A percentile compares a stretch with the other conserved stretches of the same genome.
Conservation (phyloP, 2,329 filamentous ascomycete species). For the Dryadomyces sulphureus region DNA sequence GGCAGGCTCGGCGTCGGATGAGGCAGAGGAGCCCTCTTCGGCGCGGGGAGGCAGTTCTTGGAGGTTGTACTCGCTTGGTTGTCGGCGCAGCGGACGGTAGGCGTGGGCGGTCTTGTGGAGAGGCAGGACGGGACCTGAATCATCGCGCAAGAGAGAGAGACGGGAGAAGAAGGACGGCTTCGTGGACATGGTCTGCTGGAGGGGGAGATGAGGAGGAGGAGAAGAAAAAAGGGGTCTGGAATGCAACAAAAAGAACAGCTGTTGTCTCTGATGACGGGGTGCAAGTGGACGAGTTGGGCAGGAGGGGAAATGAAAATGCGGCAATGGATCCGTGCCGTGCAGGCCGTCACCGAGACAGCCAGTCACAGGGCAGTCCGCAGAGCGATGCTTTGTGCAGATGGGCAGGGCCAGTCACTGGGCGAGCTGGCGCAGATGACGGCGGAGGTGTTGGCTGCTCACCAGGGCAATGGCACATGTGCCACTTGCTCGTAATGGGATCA, state of each 20-base stretch:
- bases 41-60: slow-evolving; percentile 18
- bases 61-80: slow-evolving; percentile 20
- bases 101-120: slow-evolving; percentile 11
- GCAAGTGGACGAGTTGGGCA: neutral
- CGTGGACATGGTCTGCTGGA: neutral
- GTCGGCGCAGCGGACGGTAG: slow-evolving; percentile 14
- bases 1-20: slow-evolving; percentile 6
- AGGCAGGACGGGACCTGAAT: slow-evolving; percentile 14
- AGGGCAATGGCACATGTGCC: neutral
- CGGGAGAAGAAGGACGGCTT: slow-evolving; percentile 16
- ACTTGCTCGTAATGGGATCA: neutral
- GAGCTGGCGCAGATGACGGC: neutral
- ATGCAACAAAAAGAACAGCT: too few species aligned
- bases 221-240: neutral
- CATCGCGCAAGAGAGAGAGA: slow-evolving; percentile 14
- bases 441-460: neutral
- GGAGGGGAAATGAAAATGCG: neutral
- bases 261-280: neutral
- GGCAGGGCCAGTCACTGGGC: neutral
- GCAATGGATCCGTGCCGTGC: neutral
- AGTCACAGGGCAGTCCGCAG: neutral
- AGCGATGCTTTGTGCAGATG: neutral
- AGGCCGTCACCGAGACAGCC: neutral
- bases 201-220: neutral
- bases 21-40: slow-evolving; percentile 13